Conservation (phyloP, 371 early-diverging fungal genomes). For the Mucor sp. region DNA sequence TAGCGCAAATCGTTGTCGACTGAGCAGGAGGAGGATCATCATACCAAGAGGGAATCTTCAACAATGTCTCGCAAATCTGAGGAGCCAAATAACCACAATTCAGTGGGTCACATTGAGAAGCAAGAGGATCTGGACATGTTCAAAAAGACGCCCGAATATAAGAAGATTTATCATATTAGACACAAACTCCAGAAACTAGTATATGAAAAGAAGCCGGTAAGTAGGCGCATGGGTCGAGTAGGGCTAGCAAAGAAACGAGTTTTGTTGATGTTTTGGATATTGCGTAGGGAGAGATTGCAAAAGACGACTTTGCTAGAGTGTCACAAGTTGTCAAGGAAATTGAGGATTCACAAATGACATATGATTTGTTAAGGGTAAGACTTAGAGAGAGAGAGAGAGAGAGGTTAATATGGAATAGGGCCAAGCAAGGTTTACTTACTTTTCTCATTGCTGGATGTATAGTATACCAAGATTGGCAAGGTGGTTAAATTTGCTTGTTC, state of each 20-base stretch:
- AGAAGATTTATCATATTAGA: constrained; percentile 29
- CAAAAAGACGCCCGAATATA: constrained; percentile 34
- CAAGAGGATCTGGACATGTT: constrained; percentile 5
- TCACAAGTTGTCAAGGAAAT: constrained; percentile 32
- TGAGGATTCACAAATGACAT: constrained; percentile 31
- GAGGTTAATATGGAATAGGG: not conserved
- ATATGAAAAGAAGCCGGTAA: constrained; percentile 37
- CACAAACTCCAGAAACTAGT: constrained; percentile 41
- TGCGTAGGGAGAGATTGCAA: constrained; percentile 32
- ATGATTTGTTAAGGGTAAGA: constrained; percentile 34
- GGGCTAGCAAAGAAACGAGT: not conserved
- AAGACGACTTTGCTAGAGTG: constrained; percentile 30
- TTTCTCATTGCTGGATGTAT: not conserved
- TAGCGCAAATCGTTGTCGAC: constrained; percentile 24
- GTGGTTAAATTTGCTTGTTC: constrained; percentile 35
- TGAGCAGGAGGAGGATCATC: constrained; percentile 13
- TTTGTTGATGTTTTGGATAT: not conserved
- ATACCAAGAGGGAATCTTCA: constrained; percentile 8
- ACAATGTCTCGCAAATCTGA: constrained; percentile 12
- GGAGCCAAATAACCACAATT: not conserved
- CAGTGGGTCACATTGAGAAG: not conserved
- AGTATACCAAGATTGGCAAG: constrained; percentile 49
- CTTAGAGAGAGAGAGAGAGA: not conserved
- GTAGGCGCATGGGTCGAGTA: not conserved
- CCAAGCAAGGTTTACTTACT: not conserved